Evolutionary conservation across 257 asterid genomes (phyloP).

Genomic region (Salvia miltiorrhiza): DNA sequence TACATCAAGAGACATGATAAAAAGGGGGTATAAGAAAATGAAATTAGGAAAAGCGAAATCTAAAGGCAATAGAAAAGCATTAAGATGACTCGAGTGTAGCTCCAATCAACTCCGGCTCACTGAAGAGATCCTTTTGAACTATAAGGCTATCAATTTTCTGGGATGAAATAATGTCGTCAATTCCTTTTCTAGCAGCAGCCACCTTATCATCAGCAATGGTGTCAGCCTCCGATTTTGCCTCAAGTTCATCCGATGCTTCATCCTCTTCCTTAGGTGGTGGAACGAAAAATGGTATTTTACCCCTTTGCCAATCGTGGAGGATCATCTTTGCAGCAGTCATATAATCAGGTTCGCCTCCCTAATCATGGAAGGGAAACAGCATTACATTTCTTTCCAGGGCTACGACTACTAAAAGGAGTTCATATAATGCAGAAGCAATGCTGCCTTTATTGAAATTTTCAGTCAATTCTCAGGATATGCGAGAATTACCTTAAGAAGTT

Average conservation of each 20-base stretch:
- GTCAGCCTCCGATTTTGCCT: slow-evolving; percentile 24
- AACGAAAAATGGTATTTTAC: slow-evolving; percentile 79
- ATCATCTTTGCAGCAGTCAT: slow-evolving; percentile 89
- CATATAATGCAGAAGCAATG: background rate
- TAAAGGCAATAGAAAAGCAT: background rate
- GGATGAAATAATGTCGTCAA: slow-evolving; percentile 55
- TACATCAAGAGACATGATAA: background rate
- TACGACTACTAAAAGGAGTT: background rate
- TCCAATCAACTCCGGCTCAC: slow-evolving; percentile 57
- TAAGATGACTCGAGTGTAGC: slow-evolving; percentile 20
- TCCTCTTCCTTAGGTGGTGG: slow-evolving; percentile 65
- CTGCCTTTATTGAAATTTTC: background rate
- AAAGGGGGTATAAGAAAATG: background rate
- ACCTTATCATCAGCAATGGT: slow-evolving; percentile 28
- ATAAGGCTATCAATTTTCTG: slow-evolving; percentile 71
- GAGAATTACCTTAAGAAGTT: slow-evolving; percentile 75
- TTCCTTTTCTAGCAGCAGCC: slow-evolving; percentile 57
- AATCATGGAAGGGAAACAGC: background rate
- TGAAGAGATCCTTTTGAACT: slow-evolving; percentile 62
- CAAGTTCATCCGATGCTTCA: slow-evolving; percentile 28
- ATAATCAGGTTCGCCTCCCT: slow-evolving; percentile 97
- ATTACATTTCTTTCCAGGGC: background rate
- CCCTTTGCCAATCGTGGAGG: slow-evolving; percentile 97
- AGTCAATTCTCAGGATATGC: background rate
- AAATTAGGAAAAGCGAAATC: background rate